Base-by-base conservation (phyloP, 2,329 filamentous ascomycete genomes). In the Botryosphaeria dothidea region DNA sequence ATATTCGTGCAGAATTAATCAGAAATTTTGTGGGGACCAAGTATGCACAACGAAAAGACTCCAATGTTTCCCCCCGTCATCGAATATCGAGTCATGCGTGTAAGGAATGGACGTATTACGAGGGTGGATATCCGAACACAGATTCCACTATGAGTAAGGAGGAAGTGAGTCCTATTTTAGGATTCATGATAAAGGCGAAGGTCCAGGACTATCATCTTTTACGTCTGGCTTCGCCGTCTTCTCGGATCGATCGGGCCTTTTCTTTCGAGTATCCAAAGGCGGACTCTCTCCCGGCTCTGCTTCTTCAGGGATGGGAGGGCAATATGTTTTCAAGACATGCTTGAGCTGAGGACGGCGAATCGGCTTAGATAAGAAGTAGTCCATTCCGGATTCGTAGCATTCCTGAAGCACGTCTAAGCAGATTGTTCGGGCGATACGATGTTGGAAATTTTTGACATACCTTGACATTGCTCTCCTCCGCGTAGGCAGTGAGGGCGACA, bases 401-500 rank as follows among this genome's bases (percentile, higher is more conserved):
- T 82, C 79, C 66, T 79, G 71, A 62, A 75, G 38, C 3, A 4
- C 9, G n/a, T 31, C 17, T 60, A 25, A 60, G 41, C 41, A n/a
- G 13, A 60, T 17, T 31, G 73, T 5, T 58, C 34, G 60, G 66
- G 65, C 38, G 21, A 57, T 31, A 45, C 23, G 11, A 41, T 11
- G 29, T 45, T 21, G 51, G 43, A 9, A 49, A 7, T 7, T 3
- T 11, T 46, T 21, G 21, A 66, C 91, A 92, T 74, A 93, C 91
- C 76, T 89, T 90, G 49, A 93, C 88, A 71, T 97, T 97, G 77
- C 89, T 92, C 75, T 96, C 93, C 73, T 97, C 93, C 0, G 92
- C 89, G 72, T 96, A 97, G 2, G 93, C 93, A 11, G 93, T 96
- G 49, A 97, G 80, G 0, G 93, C 93, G 15, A 97, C 92, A 67